Conservation (phyloP, 2,329 filamentous ascomycete species). For the Penicillium polonicum region DNA sequence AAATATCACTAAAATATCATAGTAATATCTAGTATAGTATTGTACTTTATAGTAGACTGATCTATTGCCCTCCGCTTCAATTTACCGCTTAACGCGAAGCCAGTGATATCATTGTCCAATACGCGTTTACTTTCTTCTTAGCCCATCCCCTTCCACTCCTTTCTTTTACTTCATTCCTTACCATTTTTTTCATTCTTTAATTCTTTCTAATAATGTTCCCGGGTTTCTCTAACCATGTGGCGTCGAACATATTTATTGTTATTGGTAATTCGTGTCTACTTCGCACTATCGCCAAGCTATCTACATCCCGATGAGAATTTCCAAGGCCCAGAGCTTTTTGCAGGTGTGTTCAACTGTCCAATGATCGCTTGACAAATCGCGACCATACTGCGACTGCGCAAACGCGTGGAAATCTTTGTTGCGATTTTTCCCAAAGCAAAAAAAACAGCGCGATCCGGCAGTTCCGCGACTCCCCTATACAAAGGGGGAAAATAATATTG, state of each 20-base stretch:
- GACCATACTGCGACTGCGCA: neutral
- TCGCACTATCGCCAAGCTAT: conserved; percentile 92
- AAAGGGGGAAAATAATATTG: conserved; percentile 5
- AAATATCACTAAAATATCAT: neutral
- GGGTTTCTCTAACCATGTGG: conserved; percentile 65
- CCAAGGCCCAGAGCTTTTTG: conserved; percentile 94
- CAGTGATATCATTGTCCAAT: conserved; percentile 28
- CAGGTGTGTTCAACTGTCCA: conserved; percentile 62
- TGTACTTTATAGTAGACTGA: neutral
- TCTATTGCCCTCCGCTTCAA: neutral
- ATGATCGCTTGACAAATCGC: neutral
- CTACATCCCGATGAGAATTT: conserved; percentile 99
- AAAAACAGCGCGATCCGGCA: neutral
- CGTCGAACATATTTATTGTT: conserved; percentile 83
- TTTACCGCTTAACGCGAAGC: neutral
- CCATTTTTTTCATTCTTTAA: conserved; percentile 7
- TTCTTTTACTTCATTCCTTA: conserved; percentile 1
- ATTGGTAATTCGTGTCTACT: conserved; percentile 84
- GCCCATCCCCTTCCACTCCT: conserved; percentile 5
- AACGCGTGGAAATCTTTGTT: neutral
- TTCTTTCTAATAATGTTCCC: conserved; percentile 19
- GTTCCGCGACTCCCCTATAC: conserved; percentile 5
- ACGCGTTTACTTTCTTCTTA: conserved; percentile 20
- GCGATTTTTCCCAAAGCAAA: neutral
- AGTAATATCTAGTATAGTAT: neutral